Conservation (phyloP, 805 yeast species). For the baker's yeast (Saccharomyces cerevisiae) region DNA sequence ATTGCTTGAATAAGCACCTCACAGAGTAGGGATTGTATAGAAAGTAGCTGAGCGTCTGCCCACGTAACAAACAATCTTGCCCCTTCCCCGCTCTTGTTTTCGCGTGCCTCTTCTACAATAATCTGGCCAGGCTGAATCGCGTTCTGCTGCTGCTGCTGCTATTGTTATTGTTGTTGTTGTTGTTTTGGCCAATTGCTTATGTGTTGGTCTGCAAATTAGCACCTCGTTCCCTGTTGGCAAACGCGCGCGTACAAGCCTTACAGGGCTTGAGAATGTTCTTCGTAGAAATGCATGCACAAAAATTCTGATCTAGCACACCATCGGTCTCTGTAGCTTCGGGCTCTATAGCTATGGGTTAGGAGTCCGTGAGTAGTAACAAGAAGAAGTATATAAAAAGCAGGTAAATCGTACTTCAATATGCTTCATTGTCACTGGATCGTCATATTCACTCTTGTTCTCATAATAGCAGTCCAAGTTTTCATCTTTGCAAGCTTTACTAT, state of each 20-base stretch:
- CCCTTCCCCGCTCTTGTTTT: background rate
- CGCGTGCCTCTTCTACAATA: background rate
- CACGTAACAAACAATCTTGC: background rate
- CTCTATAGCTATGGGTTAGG: background rate
- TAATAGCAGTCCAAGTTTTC: background rate
- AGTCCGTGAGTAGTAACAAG: background rate
- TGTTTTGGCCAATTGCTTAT: too few species aligned
- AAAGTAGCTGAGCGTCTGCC: too few species aligned
- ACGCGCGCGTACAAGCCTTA: background rate
- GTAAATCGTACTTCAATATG: background rate
- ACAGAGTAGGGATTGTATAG: background rate
- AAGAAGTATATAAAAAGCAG: background rate
- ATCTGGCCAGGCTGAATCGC: background rate
- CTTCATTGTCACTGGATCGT: too few species aligned
- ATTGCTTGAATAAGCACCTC: background rate
- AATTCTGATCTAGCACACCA: background rate
- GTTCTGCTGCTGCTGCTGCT: background rate
- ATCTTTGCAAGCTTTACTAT: background rate
- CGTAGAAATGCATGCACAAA: background rate
- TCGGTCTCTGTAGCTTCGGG: background rate
- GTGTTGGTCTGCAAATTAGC: background rate
- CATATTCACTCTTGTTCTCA: background rate
- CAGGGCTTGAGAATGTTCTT: background rate
- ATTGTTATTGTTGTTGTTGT: too few species aligned
- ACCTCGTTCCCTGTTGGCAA: background rate